These are phyloP conservation scores for Microbotryomycetes sp. DNA, from an alignment of 1,284 basidiomycete species.

Conservation along the genomic window DNA sequence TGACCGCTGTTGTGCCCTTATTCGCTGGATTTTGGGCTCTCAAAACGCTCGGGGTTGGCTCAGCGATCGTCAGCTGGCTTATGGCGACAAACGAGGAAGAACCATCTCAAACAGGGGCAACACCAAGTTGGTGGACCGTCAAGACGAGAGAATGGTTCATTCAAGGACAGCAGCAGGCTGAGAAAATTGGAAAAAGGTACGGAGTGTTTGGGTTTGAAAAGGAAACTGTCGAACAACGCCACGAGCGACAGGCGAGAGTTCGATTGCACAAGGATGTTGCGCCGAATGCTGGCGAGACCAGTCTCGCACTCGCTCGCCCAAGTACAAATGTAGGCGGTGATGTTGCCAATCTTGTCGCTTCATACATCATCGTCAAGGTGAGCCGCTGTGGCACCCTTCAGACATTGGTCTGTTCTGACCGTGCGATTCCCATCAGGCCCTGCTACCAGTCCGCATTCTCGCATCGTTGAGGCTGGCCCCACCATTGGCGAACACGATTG, in stretches of 20 bases:
- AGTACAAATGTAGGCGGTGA: slow-evolving; percentile 54
- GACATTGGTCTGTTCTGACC: slow-evolving; percentile 1
- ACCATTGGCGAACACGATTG: slow-evolving; percentile 52
- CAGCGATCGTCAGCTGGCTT: slow-evolving; percentile 52
- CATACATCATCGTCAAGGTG: slow-evolving; percentile 79
- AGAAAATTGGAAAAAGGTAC: slow-evolving; percentile 66
- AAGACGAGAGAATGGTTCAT: slow-evolving; percentile 57
- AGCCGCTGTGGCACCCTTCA: slow-evolving; percentile 25
- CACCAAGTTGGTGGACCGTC: slow-evolving; percentile 20
- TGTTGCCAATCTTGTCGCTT: slow-evolving; percentile 68
- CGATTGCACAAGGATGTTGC: background rate
- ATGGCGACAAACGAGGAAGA: slow-evolving; percentile 23
- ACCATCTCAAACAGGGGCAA: background rate
- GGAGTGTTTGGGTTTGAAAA: slow-evolving; percentile 75
- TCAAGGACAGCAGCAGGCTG: slow-evolving; percentile 66
- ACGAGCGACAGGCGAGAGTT: slow-evolving; percentile 12
- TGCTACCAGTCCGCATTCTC: slow-evolving; percentile 68
- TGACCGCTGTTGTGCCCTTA: slow-evolving; percentile 74
- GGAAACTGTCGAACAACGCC: slow-evolving; percentile 35
- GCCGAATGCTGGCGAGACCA: slow-evolving; percentile 22
- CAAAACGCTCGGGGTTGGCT: slow-evolving; percentile 63
- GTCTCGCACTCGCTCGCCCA: slow-evolving; percentile 28
- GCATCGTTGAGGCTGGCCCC: slow-evolving; percentile 69
- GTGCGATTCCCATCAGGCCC: slow-evolving; percentile 56
- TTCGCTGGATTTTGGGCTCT: slow-evolving; percentile 68